These are phyloP conservation scores for Cardiospermum halicacabum DNA, from an alignment of 345 rosid genomes.

Conservation along the genomic window DNA sequence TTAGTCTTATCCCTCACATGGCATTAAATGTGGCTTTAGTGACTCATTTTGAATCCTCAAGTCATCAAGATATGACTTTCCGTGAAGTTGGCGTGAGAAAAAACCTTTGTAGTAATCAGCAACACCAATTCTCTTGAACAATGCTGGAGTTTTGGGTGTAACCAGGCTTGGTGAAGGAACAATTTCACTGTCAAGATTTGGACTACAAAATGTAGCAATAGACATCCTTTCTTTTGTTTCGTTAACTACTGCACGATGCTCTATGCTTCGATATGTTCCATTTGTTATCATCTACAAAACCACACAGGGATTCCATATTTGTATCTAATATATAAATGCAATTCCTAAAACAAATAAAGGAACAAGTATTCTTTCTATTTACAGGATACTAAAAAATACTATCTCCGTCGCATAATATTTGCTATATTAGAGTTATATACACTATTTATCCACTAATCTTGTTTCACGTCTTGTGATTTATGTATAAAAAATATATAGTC, in stretches of 20 bases:
- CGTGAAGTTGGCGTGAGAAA: neutral
- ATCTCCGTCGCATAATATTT: too few relatives aligned
- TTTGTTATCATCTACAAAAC: conserved; percentile 17
- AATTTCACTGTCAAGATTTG: neutral
- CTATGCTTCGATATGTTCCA: conserved; percentile 18
- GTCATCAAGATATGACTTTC: conserved; percentile 1
- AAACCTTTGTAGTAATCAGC: conserved; percentile 11
- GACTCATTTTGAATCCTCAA: conserved; percentile 8
- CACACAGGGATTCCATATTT: too few relatives aligned
- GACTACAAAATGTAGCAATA: conserved; percentile 1
- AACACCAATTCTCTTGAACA: conserved; percentile 9
- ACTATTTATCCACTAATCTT: too few relatives aligned
- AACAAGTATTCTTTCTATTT: too few relatives aligned
- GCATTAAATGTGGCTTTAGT: too few relatives aligned
- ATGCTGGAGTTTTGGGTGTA: conserved; percentile 3
- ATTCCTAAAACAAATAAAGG: too few relatives aligned
- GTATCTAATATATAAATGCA: too few relatives aligned
- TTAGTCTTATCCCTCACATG: too few relatives aligned
- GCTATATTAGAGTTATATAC: too few relatives aligned
- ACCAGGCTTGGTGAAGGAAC: conserved; percentile 6
- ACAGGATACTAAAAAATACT: too few relatives aligned
- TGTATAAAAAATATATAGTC: too few relatives aligned
- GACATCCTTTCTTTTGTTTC: conserved; percentile 13
- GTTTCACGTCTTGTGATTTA: too few relatives aligned
- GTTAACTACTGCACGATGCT: conserved; percentile 20